A percentile compares a stretch with the other conserved stretches of the same genome.
Evolutionary conservation across 2,329 filamentous ascomycete genomes (phyloP).

Genomic region (Hypoxylon sp.): DNA sequence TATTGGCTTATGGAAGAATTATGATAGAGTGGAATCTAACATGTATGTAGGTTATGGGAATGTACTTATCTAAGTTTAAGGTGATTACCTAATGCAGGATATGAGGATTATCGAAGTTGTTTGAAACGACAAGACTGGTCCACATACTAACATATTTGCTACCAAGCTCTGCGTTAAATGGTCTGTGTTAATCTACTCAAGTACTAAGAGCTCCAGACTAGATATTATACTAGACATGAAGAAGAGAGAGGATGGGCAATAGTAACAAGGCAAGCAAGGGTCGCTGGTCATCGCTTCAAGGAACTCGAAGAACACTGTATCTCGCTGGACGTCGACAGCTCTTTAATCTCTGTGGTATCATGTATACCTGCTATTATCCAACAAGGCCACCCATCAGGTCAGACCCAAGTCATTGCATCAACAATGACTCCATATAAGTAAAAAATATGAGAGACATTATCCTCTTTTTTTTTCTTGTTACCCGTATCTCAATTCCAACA

Average conservation of each 20-base stretch:
- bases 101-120: background rate
- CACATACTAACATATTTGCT: too few species aligned
- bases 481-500: slow-evolving; percentile 25
- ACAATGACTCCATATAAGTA: slow-evolving; percentile 20
- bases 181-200: background rate
- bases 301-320: background rate
- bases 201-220: background rate
- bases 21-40: too few species aligned
- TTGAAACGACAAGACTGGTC: too few species aligned
- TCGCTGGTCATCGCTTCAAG: slow-evolving; percentile 4
- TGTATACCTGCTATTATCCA: slow-evolving; percentile 19
- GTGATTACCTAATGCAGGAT: background rate
- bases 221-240: background rate
- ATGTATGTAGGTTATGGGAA: too few species aligned
- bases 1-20: too few species aligned
- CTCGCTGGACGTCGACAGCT: slow-evolving; percentile 5
- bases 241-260: background rate
- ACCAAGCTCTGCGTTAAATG: background rate
- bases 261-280: background rate
- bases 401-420: slow-evolving; percentile 15
- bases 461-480: slow-evolving; percentile 23
- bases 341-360: slow-evolving; percentile 34
- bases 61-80: background rate
- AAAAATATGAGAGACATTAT: slow-evolving; percentile 33
- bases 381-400: slow-evolving; percentile 1